Evolutionary conservation across 192 early-diverging fungal genomes (phyloP), one percentile per base, ranked within the genome.

Genomic region (Allomyces macrogynus): DNA sequence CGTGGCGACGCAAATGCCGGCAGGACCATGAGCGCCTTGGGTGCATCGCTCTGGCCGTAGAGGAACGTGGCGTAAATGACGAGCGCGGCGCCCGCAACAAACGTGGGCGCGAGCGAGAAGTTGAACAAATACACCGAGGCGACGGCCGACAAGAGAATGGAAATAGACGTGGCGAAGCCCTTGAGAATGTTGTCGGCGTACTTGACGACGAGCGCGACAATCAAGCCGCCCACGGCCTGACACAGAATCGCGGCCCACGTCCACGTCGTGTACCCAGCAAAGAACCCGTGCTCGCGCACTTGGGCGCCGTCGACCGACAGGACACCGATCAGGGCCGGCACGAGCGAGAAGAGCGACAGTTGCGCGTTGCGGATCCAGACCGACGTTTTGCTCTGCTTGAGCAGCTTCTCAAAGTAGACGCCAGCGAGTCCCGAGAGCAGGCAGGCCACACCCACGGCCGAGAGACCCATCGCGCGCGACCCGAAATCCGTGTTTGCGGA

Each of bases 151-250:
- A 99, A 76, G 43, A 99, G 85, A 63, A 99, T 97, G 54, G 92
- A 90, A 62, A 99, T 85, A 63, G 88, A 90, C 8, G 94, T 97
- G 14, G 95, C 92, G 78, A 99, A 99, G n/a, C 95, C 92, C 71
- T 99, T 99, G 49, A 99, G 77, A 65, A 99, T 97, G 67, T 97
- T 99, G 71, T 99, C 94, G 0, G 95, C 93, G 73, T 92, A 96
- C 76, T 96, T 94, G 54, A 99, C 93, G 3, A 99, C 93, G 1
- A 99, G 68, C 0, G 95, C 92, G 1, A 97, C 95, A 66, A 99
- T 84, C 10, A 99, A 74, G 7, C 95, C 95, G 44, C 95, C 95
- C 14, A 88, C 68, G 0, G 95, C 92, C 75, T 95, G 93, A 69
- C 84, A 87, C 4, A 75, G 67, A 65, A 99, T 99, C 2, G 91